Evolutionary conservation across 2,329 filamentous ascomycete species (phyloP), one percentile per base, ranked within the genome.

Genomic region (Neofusicoccum cordaticola): DNA sequence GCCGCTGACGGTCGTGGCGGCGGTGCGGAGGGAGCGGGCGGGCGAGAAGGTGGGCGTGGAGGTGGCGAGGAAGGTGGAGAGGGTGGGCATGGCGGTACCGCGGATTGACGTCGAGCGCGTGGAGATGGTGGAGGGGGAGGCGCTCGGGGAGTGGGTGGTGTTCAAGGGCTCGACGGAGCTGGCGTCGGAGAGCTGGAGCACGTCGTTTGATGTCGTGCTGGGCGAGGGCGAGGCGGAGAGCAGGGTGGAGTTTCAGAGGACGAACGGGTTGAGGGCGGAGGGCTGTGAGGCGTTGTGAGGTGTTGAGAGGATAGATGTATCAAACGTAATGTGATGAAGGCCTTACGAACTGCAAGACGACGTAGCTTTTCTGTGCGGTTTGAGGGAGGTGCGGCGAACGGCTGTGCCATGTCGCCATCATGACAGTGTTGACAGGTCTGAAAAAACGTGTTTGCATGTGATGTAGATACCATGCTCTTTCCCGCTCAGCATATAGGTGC

Each of bases 201-300:
- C 62, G 17, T 60, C 62, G 39, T 60, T 64, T 42, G 62, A 64
- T 35, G 52, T 64, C 7, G 41, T 57, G 2, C 27, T 47, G 12
- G 62, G 62, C 2, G 56, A 60, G 51, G 51, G 51, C 1, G 51
- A 53, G 19, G n/a, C 3, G 9, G 61, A 34, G 47, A 41, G 4
- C 27, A 64, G 13, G 42, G 42, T 60, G 1, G 51, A 57, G 41
- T 64, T 48, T 50, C 41, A 58, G 52, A 34, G 2, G 42, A 64
- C 52, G 51, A 42, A 31, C 1, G 5, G 27, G 6, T 31, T 31
- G 27, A 31, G 4, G 27, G 27, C 4, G 6, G 27, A 31, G 27
- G 27, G 27, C 27, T 31, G 27, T 31, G 27, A 31, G 27, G 27
- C 4, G 27, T 1, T 7, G 4, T 31, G 27, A 31, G 27, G 27